A percentile compares a stretch with the other conserved stretches of the same genome.
phyloP scores from a whole-genome alignment of 495 filamentous ascomycete genomes.

The Aspergillus baeticus region DNA sequence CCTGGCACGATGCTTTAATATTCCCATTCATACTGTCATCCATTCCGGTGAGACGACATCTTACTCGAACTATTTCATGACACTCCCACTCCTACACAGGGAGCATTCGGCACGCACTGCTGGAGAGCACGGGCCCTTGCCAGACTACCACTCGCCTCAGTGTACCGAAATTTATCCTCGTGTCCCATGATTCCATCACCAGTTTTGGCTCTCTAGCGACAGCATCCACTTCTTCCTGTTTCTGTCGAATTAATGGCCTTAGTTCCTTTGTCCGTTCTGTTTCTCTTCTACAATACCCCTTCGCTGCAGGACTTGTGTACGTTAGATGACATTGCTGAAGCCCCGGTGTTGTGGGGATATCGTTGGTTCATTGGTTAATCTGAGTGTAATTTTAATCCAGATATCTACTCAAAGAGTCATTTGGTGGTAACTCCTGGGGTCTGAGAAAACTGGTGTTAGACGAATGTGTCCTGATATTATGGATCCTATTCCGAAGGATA shows the following conservation, averaged over 20 bases:
- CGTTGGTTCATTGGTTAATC: conserved; percentile 12
- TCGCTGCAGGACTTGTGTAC: conserved; percentile 32
- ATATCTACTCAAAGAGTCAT: background rate
- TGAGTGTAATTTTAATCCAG: conserved; percentile 14
- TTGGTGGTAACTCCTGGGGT: background rate
- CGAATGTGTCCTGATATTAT: too few species aligned
- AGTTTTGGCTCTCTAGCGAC: background rate
- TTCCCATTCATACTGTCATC: background rate
- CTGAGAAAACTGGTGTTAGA: background rate
- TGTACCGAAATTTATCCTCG: background rate
- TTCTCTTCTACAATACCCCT: conserved; percentile 40
- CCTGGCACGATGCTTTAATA: conserved; percentile 81
- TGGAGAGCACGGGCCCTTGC: background rate
- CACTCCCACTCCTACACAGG: background rate
- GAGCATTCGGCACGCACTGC: background rate
- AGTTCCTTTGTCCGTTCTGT: conserved; percentile 23
- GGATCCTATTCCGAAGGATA: too few species aligned
- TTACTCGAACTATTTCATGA: background rate
- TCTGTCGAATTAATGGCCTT: conserved; percentile 20
- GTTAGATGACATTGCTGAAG: conserved; percentile 24
- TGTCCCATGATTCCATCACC: background rate
- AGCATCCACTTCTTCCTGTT: conserved; percentile 14
- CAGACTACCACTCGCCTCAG: background rate
- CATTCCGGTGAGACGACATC: background rate
- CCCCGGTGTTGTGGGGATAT: conserved; percentile 17